Percentiles rank a stretch among this genome's conserved stretches.
Evolutionary conservation across 2,329 filamentous ascomycete species (phyloP).

Genomic region (Neopestalotiopsis rosae): DNA sequence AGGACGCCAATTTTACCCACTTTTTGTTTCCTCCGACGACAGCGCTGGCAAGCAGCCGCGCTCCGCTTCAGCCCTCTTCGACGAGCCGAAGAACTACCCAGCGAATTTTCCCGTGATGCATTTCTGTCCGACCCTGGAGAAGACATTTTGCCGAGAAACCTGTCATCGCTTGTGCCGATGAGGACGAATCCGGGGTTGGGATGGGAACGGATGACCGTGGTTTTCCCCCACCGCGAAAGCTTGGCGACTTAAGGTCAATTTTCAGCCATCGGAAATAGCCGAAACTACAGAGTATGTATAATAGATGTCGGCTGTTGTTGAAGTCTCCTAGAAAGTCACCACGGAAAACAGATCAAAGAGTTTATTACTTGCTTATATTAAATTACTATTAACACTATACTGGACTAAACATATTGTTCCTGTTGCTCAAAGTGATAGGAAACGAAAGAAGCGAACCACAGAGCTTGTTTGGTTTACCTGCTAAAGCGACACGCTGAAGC

Average conservation of each 20-base stretch:
- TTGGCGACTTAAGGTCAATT: background rate
- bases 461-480: no score
- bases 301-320: no score
- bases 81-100: background rate
- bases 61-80: constrained; percentile 19
- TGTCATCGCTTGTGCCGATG: background rate
- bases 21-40: constrained; percentile 20
- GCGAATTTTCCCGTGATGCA: background rate
- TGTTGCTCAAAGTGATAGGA: no score
- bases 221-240: background rate
- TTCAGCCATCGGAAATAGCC: background rate
- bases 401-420: no score
- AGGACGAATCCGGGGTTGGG: background rate
- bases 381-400: no score
- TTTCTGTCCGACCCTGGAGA: background rate
- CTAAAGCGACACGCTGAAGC: no score
- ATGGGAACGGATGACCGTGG: background rate
- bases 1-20: background rate
- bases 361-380: no score
- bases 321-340: no score
- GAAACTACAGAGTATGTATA: background rate
- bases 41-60: constrained; percentile 20
- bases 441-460: no score
- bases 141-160: background rate
- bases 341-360: no score